Conservation (phyloP, 1,284 basidiomycete species). For the Phenoliferia sp. region DNA sequence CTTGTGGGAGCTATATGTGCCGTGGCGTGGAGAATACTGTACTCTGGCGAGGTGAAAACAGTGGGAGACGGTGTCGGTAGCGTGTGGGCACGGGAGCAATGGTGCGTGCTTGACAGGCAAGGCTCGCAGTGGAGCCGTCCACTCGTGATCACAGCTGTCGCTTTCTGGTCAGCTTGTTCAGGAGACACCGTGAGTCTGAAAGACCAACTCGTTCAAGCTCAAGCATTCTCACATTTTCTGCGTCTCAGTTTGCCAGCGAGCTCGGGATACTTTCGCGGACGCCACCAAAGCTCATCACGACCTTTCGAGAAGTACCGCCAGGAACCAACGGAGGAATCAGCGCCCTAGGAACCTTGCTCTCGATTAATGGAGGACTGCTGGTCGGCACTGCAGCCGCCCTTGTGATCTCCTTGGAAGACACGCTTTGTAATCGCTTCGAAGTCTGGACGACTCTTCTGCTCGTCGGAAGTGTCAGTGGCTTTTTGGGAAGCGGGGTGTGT, state of each 20-base stretch:
- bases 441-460: constrained; percentile 43
- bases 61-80: neutral
- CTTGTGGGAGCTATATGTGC: constrained; percentile 55
- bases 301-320: constrained; percentile 64
- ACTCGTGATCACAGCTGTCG: constrained; percentile 62
- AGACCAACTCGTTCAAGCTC: constrained; percentile 30
- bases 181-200: constrained; percentile 78
- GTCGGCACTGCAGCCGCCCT: constrained; percentile 61
- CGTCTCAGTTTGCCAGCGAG: constrained; percentile 27
- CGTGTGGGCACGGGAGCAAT: constrained; percentile 31
- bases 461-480: constrained; percentile 62
- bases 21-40: constrained; percentile 25
- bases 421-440: constrained; percentile 45
- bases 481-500: constrained; percentile 68
- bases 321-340: constrained; percentile 91
- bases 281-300: constrained; percentile 69
- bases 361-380: constrained; percentile 64
- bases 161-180: constrained; percentile 65
- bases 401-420: constrained; percentile 61
- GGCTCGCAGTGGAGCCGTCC: constrained; percentile 54
- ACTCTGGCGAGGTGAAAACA: constrained; percentile 29
- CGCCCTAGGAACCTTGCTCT: constrained; percentile 65
- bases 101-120: constrained; percentile 55
- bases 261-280: constrained; percentile 72
- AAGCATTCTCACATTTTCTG: constrained; percentile 3